Percentiles rank a stretch among this genome's conserved stretches.
These are phyloP conservation scores for Paecilomyces formosus DNA, from an alignment of 2,329 filamentous ascomycete genomes.

Conservation along the genomic window DNA sequence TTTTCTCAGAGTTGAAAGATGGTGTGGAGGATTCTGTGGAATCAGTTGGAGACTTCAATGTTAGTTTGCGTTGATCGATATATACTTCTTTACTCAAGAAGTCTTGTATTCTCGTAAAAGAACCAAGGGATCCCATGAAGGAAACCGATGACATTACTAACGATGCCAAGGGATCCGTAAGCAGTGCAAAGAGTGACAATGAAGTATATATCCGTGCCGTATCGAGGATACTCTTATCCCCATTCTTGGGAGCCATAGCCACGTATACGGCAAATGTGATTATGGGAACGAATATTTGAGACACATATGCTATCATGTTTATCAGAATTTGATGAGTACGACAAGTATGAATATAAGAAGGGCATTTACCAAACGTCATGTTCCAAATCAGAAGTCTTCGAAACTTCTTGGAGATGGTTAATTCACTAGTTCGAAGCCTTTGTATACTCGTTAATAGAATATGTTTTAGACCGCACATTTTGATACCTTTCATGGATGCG, in stretches of 20 bases:
- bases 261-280: constrained; percentile 40
- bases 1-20: constrained; percentile 13
- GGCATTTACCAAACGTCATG: constrained; percentile 27
- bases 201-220: constrained; percentile 40
- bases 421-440: constrained; percentile 31
- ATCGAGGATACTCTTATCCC: constrained; percentile 24
- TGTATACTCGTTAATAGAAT: constrained; percentile 33
- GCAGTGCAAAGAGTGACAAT: constrained; percentile 39
- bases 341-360: constrained; percentile 7
- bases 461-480: constrained; percentile 42
- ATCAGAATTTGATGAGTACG: constrained; percentile 8
- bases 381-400: constrained; percentile 35
- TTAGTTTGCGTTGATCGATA: constrained; percentile 15
- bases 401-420: constrained; percentile 35
- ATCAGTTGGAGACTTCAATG: background rate
- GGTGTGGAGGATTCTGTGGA: constrained; percentile 10
- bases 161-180: constrained; percentile 39
- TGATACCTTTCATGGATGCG: constrained; percentile 45
- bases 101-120: constrained; percentile 40
- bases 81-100: constrained; percentile 32
- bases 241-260: constrained; percentile 28
- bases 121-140: constrained; percentile 39
- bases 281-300: constrained; percentile 37
- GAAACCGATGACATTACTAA: constrained; percentile 40
- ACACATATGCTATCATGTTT: constrained; percentile 24